Evolutionary conservation across 75 land plant genomes (phyloP), one percentile per base, ranked within the genome.

Genomic region (Sequoia sempervirens): DNA sequence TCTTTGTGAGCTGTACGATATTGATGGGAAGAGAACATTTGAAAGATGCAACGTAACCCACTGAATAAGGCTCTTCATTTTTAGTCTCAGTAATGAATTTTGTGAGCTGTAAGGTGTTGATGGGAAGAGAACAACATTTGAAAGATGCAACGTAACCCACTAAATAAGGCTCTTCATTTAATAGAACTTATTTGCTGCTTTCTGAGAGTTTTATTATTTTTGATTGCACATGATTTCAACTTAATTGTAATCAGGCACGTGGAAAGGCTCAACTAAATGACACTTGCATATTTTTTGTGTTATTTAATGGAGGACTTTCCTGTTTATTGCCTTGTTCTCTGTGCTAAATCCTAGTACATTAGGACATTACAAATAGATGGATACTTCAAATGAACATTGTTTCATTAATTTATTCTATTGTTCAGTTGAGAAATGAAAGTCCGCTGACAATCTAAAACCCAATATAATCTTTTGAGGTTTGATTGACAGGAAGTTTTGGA

Each of bases 401-500:
- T 78, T n/a, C 43, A 78, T 78, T n/a, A 45, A 2, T 11, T 37
- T 18, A 78, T 45, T 45, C 28, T 26, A 6, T 78, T 12, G 45
- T 45, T 41, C 8, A 3, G 45, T 78, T 43, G 50, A 13, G 50
- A 12, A 23, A 40, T 40, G 26, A 76, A 76, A 9, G 50, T 45
- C 46, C 45, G 80, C 8, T 26, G 80, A 45, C 28, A 70, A 26
- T 78, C n/a, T 38, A 40, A 78, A 12, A 43, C 17, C 46, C 14
- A 43, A 78, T 45, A 23, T 78, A 41, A 78, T n/a, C 3, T 28
- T 45, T 40, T 1, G 50, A 78, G 80, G 3, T 78, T 78, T 78
- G 32, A 10, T 43, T 45, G 80, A 66, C 92, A 98, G 99, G 99
- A 95, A 81, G 83, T 98, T 75, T 87, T 98, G 53, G 93, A 94